Evolutionary conservation across 176 grass and related monocot species (phyloP).

Genomic region (Zea mays): Zm-B73-REFERENCE-NAM-5.0 NC_050099.1:50374501-50375000

Average conservation of each 20-base stretch:
- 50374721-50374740: constrained; percentile 77
- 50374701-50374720: constrained; percentile 64
- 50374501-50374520: neutral
- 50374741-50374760: neutral
- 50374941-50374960: neutral
- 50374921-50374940: neutral
- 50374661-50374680: constrained; percentile 88
- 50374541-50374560: neutral
- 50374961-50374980: neutral
- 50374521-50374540: neutral
- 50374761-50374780: neutral
- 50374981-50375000: neutral
- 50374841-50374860: neutral
- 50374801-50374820: neutral
- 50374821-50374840: neutral
- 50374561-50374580: constrained; percentile 69
- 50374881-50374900: neutral
- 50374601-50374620: constrained; percentile 68
- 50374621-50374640: constrained; percentile 72
- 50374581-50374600: constrained; percentile 66
- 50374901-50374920: neutral
- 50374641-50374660: constrained; percentile 73
- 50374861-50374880: neutral
- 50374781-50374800: neutral
- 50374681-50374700: constrained; percentile 64